Evolutionary conservation across 306 rosid species (phyloP).

Genomic region (Castanopsis chinensis): DNA sequence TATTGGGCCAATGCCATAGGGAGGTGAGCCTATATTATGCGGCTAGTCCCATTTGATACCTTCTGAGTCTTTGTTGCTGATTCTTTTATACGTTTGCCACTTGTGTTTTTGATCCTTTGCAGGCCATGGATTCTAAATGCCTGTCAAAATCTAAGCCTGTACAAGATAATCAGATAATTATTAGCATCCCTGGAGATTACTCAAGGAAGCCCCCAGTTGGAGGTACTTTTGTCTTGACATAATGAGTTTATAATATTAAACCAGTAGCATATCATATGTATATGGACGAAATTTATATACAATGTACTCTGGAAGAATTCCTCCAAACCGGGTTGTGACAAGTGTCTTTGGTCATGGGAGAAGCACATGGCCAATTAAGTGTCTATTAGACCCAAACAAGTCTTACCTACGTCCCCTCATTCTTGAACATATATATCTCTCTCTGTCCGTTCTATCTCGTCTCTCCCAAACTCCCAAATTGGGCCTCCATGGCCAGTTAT

Average conservation of each 20-base stretch:
- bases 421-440: too few relatives aligned
- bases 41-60: background rate
- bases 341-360: too few relatives aligned
- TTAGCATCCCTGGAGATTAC: constrained; percentile 89
- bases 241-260: background rate
- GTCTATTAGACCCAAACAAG: too few relatives aligned
- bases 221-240: constrained; percentile 43
- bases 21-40: constrained; percentile 41
- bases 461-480: too few relatives aligned
- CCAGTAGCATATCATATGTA: too few relatives aligned
- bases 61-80: background rate
- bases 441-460: too few relatives aligned
- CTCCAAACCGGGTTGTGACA: too few relatives aligned
- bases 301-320: too few relatives aligned
- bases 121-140: constrained; percentile 33
- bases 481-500: too few relatives aligned
- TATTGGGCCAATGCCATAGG: constrained; percentile 66
- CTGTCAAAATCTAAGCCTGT: constrained; percentile 27
- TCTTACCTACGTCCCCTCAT: too few relatives aligned
- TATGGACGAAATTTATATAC: too few relatives aligned
- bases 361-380: too few relatives aligned
- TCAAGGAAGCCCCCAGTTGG: constrained; percentile 93
- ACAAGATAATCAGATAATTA: constrained; percentile 62
- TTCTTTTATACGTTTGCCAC: constrained; percentile 6
- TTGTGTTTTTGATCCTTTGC: constrained; percentile 15